These are phyloP conservation scores for Phytophthora melonis DNA, from an alignment of 352 stramenopile species.

Conservation along the genomic window DNA sequence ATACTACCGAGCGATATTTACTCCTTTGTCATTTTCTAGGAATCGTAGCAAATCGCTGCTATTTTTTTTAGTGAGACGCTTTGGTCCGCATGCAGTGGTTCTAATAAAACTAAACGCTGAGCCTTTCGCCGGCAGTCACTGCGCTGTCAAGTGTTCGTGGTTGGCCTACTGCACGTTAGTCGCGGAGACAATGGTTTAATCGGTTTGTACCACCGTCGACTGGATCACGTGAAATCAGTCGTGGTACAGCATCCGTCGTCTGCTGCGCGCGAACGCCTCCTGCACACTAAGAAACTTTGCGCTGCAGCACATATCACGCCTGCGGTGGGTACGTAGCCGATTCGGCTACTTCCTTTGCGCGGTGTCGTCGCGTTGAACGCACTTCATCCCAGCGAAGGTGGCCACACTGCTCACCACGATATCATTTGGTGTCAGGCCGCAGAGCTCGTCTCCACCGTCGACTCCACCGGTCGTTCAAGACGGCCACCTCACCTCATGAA, in stretches of 20 bases:
- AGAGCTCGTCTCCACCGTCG: not conserved
- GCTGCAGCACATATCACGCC: not conserved
- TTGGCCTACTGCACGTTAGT: not conserved
- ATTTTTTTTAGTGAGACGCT: too few species aligned
- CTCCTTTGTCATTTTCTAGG: too few species aligned
- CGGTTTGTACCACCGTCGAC: slow-evolving; percentile 8
- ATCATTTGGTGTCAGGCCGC: not conserved
- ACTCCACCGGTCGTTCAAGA: not conserved
- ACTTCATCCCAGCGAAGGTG: not conserved
- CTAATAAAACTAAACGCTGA: not conserved
- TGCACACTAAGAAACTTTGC: slow-evolving; percentile 5
- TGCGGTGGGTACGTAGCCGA: not conserved
- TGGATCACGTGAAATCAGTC: not conserved
- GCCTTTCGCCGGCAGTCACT: not conserved
- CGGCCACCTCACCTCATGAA: not conserved
- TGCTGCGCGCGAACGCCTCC: slow-evolving; percentile 22
- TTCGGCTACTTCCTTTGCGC: not conserved
- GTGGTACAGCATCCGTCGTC: slow-evolving; percentile 14
- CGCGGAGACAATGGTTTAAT: not conserved
- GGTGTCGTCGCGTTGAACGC: not conserved
- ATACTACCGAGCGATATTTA: too few species aligned
- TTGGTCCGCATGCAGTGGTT: not conserved
- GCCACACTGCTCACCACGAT: not conserved
- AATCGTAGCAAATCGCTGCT: too few species aligned
- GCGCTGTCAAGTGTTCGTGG: too few species aligned